Evolutionary conservation across 306 rosid genomes (phyloP).

Genomic region (Cercis canadensis): DNA sequence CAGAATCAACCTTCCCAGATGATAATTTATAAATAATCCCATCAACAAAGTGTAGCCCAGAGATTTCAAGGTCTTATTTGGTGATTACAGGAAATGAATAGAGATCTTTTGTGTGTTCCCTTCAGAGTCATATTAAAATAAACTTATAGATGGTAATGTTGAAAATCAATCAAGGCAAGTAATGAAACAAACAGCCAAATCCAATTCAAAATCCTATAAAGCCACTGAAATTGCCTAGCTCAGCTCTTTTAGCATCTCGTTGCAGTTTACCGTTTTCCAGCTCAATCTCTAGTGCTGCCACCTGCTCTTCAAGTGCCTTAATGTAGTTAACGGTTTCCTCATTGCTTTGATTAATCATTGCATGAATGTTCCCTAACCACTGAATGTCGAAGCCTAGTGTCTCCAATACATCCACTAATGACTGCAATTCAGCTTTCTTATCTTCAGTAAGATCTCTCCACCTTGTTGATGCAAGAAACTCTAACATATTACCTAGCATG

Average conservation of each 20-base stretch:
- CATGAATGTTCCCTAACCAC: neutral
- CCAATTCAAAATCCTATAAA: too few species aligned
- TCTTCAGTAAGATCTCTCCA: neutral
- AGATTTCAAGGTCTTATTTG: too few species aligned
- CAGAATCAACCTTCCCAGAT: too few species aligned
- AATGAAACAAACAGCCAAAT: too few species aligned
- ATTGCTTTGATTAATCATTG: neutral
- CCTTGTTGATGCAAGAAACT: neutral
- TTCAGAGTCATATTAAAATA: too few species aligned
- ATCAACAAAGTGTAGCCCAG: too few species aligned
- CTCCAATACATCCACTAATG: neutral
- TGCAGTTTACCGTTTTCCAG: neutral
- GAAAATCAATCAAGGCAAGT: too few species aligned
- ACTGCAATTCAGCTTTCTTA: neutral
- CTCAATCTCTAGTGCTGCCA: neutral
- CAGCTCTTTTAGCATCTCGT: too few species aligned
- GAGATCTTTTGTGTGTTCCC: too few species aligned
- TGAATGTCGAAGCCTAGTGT: neutral
- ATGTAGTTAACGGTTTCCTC: neutral
- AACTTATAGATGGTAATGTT: too few species aligned
- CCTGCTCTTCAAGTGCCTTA: neutral
- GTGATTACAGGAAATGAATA: too few species aligned
- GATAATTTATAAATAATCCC: too few species aligned
- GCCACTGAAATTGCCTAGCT: neutral
- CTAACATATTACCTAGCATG: neutral